Conservation (phyloP, 2,329 filamentous ascomycete genomes). For the Huntiella omanensis region DNA sequence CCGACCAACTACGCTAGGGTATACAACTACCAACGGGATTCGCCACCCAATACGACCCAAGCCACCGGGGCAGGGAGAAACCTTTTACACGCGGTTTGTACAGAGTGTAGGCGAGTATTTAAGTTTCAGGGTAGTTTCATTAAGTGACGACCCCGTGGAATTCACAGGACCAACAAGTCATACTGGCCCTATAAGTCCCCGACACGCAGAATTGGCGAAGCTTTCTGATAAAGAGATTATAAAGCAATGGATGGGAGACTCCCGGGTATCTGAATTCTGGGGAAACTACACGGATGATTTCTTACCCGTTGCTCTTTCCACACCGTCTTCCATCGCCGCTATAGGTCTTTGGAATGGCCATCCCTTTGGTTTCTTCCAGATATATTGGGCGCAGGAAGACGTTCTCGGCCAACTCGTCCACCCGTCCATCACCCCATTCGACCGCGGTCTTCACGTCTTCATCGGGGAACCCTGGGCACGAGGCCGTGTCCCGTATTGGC, state of each 20-base stretch:
- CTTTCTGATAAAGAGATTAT: slow-evolving; percentile 42
- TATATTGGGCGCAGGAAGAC: slow-evolving; percentile 98
- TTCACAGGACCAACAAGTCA: slow-evolving; percentile 37
- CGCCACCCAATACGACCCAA: slow-evolving; percentile 78
- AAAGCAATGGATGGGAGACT: slow-evolving; percentile 73
- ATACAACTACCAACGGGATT: slow-evolving; percentile 56
- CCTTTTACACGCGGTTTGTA: slow-evolving; percentile 77
- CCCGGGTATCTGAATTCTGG: slow-evolving; percentile 76
- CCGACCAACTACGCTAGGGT: slow-evolving; percentile 57
- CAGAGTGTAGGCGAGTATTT: slow-evolving; percentile 69
- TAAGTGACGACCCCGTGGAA: slow-evolving; percentile 42
- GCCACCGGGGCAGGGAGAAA: slow-evolving; percentile 73
- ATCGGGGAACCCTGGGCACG: slow-evolving; percentile 86
- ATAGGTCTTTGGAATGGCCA: slow-evolving; percentile 90
- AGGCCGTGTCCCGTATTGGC: slow-evolving; percentile 64
- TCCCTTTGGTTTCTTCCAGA: slow-evolving; percentile 91
- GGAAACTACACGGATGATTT: slow-evolving; percentile 48
- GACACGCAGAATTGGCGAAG: slow-evolving; percentile 22
- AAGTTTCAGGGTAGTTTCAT: slow-evolving; percentile 68
- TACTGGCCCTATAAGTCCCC: slow-evolving; percentile 17
- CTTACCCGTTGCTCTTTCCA: slow-evolving; percentile 43
- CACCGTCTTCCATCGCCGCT: slow-evolving; percentile 65
- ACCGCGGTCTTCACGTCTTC: slow-evolving; percentile 73
- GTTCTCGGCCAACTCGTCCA: slow-evolving; percentile 50
- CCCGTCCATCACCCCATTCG: slow-evolving; percentile 51